A percentile compares a stretch with the other conserved stretches of the same genome.
Evolutionary conservation across 2,329 filamentous ascomycete genomes (phyloP).

Genomic region (Zasmidium citrigriseum): DNA sequence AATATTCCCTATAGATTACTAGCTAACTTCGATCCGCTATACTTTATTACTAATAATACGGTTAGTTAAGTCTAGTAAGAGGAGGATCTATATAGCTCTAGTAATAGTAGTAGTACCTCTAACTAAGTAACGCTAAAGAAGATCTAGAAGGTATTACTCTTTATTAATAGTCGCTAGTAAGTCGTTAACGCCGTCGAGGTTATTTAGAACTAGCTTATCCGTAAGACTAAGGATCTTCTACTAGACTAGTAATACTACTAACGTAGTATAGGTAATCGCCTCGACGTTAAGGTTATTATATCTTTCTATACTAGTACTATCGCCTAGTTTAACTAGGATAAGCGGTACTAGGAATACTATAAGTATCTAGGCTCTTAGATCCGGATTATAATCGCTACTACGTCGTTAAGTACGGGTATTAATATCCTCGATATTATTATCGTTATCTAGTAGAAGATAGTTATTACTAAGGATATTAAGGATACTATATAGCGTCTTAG

Average conservation of each 20-base stretch:
- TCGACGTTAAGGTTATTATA: neutral
- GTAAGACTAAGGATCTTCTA: neutral
- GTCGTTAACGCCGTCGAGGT: neutral
- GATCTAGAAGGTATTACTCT: neutral
- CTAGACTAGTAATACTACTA: neutral
- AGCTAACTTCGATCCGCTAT: neutral
- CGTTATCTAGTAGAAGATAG: neutral
- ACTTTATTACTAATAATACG: neutral
- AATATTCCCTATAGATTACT: neutral
- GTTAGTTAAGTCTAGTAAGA: no score
- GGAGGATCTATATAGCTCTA: neutral
- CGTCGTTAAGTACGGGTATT: neutral
- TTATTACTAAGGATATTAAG: neutral
- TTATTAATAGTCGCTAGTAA: neutral
- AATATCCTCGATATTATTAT: neutral
- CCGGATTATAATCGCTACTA: neutral
- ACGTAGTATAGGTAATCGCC: neutral
- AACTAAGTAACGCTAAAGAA: neutral
- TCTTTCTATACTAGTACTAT: neutral
- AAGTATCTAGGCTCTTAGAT: neutral
- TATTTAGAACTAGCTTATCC: neutral
- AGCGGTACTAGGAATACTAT: neutral
- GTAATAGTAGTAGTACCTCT: no score
- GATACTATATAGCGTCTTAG: neutral
- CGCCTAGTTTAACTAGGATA: neutral